These are phyloP conservation scores for Leccinum solheimii DNA, from an alignment of 1,284 basidiomycete genomes.

Conservation along the genomic window DNA sequence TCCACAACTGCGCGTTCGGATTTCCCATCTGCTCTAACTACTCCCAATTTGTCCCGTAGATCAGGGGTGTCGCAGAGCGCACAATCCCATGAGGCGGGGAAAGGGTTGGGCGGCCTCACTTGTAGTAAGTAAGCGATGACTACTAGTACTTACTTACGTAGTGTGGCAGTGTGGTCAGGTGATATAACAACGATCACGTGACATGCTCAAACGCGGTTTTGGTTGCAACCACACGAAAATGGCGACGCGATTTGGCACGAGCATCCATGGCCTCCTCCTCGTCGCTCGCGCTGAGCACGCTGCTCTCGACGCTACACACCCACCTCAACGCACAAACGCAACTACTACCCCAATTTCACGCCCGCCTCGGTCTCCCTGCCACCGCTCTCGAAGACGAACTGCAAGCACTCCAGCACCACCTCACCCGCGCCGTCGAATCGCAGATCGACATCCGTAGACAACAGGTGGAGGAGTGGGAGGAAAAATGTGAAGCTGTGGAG, in stretches of 20 bases:
- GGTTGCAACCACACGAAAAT: conserved; percentile 19
- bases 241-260: conserved; percentile 10
- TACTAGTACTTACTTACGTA: too few relatives aligned
- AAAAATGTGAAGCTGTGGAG: conserved; percentile 63
- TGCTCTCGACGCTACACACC: conserved; percentile 74
- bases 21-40: too few relatives aligned
- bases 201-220: conserved; percentile 21
- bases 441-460: conserved; percentile 64
- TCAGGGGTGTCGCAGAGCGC: too few relatives aligned
- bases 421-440: conserved; percentile 67
- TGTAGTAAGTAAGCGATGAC: too few relatives aligned
- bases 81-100: too few relatives aligned
- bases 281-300: conserved; percentile 47
- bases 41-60: too few relatives aligned
- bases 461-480: conserved; percentile 71
- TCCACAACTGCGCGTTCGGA: too few relatives aligned
- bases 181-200: conserved; percentile 31
- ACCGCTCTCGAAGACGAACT: conserved; percentile 77
- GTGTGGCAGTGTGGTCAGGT: conserved; percentile 19
- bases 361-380: conserved; percentile 68
- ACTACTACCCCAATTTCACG: conserved; percentile 70
- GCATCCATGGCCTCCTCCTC: neutral
- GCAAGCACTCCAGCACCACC: conserved; percentile 58
- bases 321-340: conserved; percentile 76
- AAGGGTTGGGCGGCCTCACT: too few relatives aligned